phyloP scores from a whole-genome alignment of 768 basidiomycete genomes.

The Kwoniella sp. region DNA sequence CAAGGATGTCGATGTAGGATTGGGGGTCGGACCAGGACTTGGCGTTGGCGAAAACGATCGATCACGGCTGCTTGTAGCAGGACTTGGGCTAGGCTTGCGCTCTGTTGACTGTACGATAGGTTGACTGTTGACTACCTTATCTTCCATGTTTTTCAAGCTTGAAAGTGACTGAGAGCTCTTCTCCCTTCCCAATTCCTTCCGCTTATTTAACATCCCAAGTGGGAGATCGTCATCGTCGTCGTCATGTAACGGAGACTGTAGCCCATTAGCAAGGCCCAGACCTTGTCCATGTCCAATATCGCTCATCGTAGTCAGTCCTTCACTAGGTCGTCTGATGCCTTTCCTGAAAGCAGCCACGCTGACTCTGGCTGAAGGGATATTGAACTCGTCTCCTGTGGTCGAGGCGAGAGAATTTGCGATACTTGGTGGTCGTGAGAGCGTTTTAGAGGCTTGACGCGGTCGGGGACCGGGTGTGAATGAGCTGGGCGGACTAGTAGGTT shows the following conservation, averaged over 20 bases:
- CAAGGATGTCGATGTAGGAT: background rate
- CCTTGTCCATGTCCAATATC: constrained; percentile 26
- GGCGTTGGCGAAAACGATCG: background rate
- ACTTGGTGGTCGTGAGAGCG: constrained; percentile 39
- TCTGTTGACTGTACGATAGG: background rate
- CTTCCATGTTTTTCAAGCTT: constrained; percentile 7
- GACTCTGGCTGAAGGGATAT: constrained; percentile 23
- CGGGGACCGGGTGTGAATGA: constrained; percentile 2
- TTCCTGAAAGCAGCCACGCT: constrained; percentile 45
- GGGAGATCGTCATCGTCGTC: constrained; percentile 49
- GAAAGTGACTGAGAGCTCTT: constrained; percentile 24
- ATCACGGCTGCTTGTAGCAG: background rate
- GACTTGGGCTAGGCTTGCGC: background rate
- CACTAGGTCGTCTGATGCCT: constrained; percentile 42
- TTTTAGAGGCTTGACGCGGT: background rate
- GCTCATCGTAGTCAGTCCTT: constrained; percentile 22
- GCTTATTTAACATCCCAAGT: constrained; percentile 32
- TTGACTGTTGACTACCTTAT: background rate
- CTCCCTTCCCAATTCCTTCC: constrained; percentile 8
- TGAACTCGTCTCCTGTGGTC: constrained; percentile 26
- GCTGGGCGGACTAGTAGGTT: constrained; percentile 11
- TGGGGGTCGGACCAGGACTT: constrained; percentile 1
- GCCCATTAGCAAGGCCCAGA: background rate
- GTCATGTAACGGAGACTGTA: constrained; percentile 5
- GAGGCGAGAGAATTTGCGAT: constrained; percentile 33